Percentiles rank a stretch among this genome's conserved stretches.
These are phyloP conservation scores for Tulasnella sp. DNA, from an alignment of 768 basidiomycete species.

Conservation along the genomic window DNA sequence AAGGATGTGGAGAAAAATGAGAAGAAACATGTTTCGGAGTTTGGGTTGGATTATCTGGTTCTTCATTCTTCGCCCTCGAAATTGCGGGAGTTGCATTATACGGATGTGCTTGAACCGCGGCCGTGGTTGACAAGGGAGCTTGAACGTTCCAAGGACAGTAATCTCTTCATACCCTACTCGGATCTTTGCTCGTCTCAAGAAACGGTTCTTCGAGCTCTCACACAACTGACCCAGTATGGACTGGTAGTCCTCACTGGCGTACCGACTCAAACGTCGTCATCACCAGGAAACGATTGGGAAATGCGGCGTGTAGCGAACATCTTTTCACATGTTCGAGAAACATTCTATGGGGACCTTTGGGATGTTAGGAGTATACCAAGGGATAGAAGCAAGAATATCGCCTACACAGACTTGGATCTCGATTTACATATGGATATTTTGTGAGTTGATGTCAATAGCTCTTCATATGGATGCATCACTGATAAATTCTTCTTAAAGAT, in stretches of 20 bases:
- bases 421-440: constrained; percentile 86
- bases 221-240: constrained; percentile 59
- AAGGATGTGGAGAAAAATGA: constrained; percentile 18
- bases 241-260: constrained; percentile 61
- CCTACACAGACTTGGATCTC: constrained; percentile 82
- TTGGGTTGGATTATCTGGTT: constrained; percentile 36
- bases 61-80: constrained; percentile 33
- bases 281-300: constrained; percentile 36
- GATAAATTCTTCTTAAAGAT: constrained; percentile 35
- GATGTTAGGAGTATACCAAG: constrained; percentile 64
- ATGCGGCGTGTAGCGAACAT: constrained; percentile 46
- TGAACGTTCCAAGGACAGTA: constrained; percentile 23
- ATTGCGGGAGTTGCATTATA: constrained; percentile 32
- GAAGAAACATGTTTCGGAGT: constrained; percentile 47
- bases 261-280: constrained; percentile 49
- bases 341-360: constrained; percentile 86
- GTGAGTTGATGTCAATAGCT: constrained; percentile 39
- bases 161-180: constrained; percentile 44
- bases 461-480: background rate
- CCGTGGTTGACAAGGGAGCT: constrained; percentile 39
- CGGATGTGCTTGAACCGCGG: constrained; percentile 26
- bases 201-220: constrained; percentile 45
- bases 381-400: constrained; percentile 83
- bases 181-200: constrained; percentile 32
- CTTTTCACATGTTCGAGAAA: constrained; percentile 68